These are phyloP conservation scores for Sugiyamaella qingdaonensis DNA, from an alignment of 805 yeast genomes.

Conservation along the genomic window DNA sequence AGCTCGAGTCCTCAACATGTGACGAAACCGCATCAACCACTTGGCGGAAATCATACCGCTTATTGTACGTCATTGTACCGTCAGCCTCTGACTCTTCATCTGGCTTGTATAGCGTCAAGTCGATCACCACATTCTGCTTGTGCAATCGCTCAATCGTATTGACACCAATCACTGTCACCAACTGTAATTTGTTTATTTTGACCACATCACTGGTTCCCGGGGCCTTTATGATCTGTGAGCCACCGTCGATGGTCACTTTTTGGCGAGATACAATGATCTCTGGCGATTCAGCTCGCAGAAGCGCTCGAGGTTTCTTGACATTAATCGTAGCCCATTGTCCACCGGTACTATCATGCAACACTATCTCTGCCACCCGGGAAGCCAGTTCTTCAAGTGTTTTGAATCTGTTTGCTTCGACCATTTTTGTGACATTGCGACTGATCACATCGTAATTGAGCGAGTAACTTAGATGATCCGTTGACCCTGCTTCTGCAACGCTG, in stretches of 20 bases:
- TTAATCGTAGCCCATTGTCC: constrained; percentile 42
- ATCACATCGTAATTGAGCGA: constrained; percentile 88
- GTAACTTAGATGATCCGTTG: constrained; percentile 71
- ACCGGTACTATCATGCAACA: constrained; percentile 43
- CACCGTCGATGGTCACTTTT: constrained; percentile 17
- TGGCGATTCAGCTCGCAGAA: constrained; percentile 52
- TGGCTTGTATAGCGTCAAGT: constrained; percentile 46
- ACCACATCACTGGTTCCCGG: constrained; percentile 32
- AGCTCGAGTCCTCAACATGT: constrained; percentile 74
- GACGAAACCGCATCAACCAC: constrained; percentile 46
- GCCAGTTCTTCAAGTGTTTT: constrained; percentile 42
- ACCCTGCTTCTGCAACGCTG: constrained; percentile 68
- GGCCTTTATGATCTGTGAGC: constrained; percentile 12
- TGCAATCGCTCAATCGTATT: constrained; percentile 84
- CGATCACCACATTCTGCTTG: constrained; percentile 68
- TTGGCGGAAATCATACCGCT: constrained; percentile 36
- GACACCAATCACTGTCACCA: constrained; percentile 84
- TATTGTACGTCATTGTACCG: constrained; percentile 13
- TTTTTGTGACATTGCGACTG: constrained; percentile 56
- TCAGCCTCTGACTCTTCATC: constrained; percentile 10
- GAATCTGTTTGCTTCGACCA: constrained; percentile 42
- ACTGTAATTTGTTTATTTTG: constrained; percentile 47
- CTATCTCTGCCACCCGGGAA: constrained; percentile 42
- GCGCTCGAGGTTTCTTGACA: constrained; percentile 49
- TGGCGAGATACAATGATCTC: constrained; percentile 41